A percentile compares a stretch with the other conserved stretches of the same genome.
phyloP scores from a whole-genome alignment of 1,284 basidiomycete species.

The Leucoagaricus sp. region DNA sequence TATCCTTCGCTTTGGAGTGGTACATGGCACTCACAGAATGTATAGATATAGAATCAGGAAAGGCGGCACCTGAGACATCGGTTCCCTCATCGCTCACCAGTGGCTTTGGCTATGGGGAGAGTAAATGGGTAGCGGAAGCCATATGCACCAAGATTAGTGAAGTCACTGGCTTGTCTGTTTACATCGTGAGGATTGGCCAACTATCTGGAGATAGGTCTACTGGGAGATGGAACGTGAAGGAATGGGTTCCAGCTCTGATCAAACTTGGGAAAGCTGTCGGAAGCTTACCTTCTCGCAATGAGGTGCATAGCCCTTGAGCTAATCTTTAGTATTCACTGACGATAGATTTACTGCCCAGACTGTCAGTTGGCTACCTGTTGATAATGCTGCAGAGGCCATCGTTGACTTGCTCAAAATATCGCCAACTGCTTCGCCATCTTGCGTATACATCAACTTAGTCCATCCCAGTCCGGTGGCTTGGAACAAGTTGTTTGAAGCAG shows the following conservation, averaged over 20 bases:
- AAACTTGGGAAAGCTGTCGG: not conserved
- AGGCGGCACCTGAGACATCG: conserved; percentile 17
- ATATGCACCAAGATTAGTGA: conserved; percentile 30
- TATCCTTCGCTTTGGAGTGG: not conserved
- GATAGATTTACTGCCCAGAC: not conserved
- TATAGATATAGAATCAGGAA: conserved; percentile 4
- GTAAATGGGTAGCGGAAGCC: conserved; percentile 46
- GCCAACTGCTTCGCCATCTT: not conserved
- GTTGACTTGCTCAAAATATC: not conserved
- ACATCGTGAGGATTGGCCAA: conserved; percentile 41
- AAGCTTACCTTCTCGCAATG: conserved; percentile 1
- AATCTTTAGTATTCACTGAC: not conserved
- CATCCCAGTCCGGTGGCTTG: not conserved
- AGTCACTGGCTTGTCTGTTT: conserved; percentile 22
- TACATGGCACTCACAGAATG: not conserved
- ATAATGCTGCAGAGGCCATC: not conserved
- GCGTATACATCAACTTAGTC: conserved; percentile 2
- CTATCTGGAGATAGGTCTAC: conserved; percentile 35
- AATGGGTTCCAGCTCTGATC: not conserved
- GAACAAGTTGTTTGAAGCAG: not conserved
- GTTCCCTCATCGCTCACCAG: conserved; percentile 27
- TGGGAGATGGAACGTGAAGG: not conserved
- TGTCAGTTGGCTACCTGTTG: conserved; percentile 1
- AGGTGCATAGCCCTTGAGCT: not conserved
- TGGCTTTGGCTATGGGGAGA: conserved; percentile 39